Evolutionary conservation across 2,329 filamentous ascomycete species (phyloP).

Genomic region (Aureobasidium melanogenum): DNA sequence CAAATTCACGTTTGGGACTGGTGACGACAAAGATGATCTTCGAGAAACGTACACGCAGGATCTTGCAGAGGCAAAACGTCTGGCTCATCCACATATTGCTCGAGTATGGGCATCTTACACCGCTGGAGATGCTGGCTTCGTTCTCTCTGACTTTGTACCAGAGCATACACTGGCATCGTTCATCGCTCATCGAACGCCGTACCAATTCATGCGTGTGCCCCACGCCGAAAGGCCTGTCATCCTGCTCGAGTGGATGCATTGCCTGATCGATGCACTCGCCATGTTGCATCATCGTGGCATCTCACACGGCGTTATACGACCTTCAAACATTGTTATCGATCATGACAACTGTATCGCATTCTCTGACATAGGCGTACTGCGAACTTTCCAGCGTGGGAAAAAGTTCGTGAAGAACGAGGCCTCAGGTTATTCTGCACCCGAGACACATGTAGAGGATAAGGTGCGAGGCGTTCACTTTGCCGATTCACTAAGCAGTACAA

Average conservation of each 20-base stretch:
- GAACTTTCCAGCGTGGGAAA: conserved; percentile 44
- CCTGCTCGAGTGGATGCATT: conserved; percentile 67
- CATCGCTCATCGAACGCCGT: conserved; percentile 51
- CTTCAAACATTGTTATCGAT: conserved; percentile 61
- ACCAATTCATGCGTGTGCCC: conserved; percentile 52
- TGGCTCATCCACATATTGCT: conserved; percentile 62
- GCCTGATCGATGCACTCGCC: conserved; percentile 58
- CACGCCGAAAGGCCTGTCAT: conserved; percentile 52
- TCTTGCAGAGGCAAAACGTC: conserved; percentile 47
- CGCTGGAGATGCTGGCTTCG: conserved; percentile 53
- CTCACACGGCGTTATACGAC: conserved; percentile 60
- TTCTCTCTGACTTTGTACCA: conserved; percentile 57
- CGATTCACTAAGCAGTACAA: not conserved
- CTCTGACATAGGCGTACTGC: conserved; percentile 46
- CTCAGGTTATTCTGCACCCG: conserved; percentile 66
- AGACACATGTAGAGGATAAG: conserved; percentile 25
- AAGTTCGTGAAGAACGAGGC: conserved; percentile 56
- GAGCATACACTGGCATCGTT: conserved; percentile 61
- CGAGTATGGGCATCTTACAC: conserved; percentile 64
- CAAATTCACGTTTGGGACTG: conserved; percentile 23
- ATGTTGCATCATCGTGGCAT: conserved; percentile 57
- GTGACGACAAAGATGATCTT: conserved; percentile 14
- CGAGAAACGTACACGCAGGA: conserved; percentile 45
- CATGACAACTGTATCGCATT: conserved; percentile 58
- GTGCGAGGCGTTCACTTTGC: not conserved